Base-by-base conservation (phyloP, 1,284 basidiomycete genomes). In the Mycosarcoma maydis region DNA sequence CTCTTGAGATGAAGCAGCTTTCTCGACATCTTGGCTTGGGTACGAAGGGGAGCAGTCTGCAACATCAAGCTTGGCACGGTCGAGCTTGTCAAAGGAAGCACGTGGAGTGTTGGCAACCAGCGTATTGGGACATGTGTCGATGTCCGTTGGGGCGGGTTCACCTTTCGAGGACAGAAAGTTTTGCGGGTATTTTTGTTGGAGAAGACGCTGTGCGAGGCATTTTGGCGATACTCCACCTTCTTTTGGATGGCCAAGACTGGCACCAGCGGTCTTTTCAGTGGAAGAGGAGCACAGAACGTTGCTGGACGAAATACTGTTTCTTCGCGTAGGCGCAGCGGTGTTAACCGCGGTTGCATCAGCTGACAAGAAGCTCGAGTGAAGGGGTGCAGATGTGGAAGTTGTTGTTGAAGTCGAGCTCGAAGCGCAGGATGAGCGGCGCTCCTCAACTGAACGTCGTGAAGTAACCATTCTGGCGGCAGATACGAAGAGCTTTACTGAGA, bases 311-410 rank as follows among this genome's bases (percentile, higher is more conserved):
- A 68, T 13, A 46, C 61, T 64, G 65, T 68, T 68, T n/a, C 65
- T 48, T 45, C 65, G 57, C 9, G 65, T 57, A n/a, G 58, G 65
- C 4, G 55, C 65, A 3, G 65, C 65, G 4, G 58, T 61, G 46
- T 68, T 68, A 49, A 68, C 65, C 22, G 65, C 65, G 1, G 65
- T 68, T n/a, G 65, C 53, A 14, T 68, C 58, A 8, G 58, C 51
- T n/a, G 62, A 66, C 10, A 55, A 46, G 4, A 59, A 46, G 29
- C 29, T 50, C 4, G 62, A 64, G 19, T 57, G 60, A 3, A 39
- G 17, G n/a, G 61, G 46, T 19, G 59, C 43, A 29, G 50, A 32
- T 16, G 39, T 37, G 7, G 23, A 24, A 29, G 53, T 26, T 29
- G 53, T 46, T 11, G 36, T 37, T 20, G 36, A 20, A 9, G 36